These are phyloP conservation scores for Volvox africanus DNA, from an alignment of 139 green algal genomes.

Conservation along the genomic window DNA sequence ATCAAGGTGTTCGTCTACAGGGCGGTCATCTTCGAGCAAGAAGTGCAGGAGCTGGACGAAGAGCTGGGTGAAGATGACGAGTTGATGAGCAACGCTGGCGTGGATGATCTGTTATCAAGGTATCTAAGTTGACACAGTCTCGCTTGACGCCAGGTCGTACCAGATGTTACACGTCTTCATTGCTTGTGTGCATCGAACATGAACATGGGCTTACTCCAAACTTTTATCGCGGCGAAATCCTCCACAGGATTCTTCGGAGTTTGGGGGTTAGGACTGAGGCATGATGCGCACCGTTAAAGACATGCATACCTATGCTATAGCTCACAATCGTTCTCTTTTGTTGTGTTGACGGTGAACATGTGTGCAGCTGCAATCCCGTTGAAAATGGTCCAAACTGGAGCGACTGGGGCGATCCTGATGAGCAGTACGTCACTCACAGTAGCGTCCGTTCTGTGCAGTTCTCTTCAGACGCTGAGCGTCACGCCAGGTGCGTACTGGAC, in stretches of 20 bases:
- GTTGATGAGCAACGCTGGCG: not conserved
- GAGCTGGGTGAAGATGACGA: constrained; percentile 35
- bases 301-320: too few relatives aligned
- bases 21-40: constrained; percentile 45
- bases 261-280: too few relatives aligned
- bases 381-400: constrained; percentile 4
- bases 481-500: not conserved
- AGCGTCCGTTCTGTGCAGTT: not conserved
- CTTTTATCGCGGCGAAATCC: too few relatives aligned
- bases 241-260: too few relatives aligned
- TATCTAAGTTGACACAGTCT: not conserved
- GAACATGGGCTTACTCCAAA: too few relatives aligned
- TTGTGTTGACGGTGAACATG: not conserved
- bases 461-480: constrained; percentile 4
- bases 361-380: not conserved
- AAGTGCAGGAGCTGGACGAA: constrained; percentile 31
- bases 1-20: constrained; percentile 76
- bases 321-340: not conserved
- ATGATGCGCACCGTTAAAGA: too few relatives aligned
- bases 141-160: not conserved
- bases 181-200: not conserved
- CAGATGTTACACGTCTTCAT: not conserved
- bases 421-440: constrained; percentile 9
- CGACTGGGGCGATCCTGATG: constrained; percentile 21
- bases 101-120: constrained; percentile 1